Evolutionary conservation across 2,329 filamentous ascomycete genomes (phyloP), one percentile per base, ranked within the genome.

Genomic region (Sporothrix euskadiensis): DNA sequence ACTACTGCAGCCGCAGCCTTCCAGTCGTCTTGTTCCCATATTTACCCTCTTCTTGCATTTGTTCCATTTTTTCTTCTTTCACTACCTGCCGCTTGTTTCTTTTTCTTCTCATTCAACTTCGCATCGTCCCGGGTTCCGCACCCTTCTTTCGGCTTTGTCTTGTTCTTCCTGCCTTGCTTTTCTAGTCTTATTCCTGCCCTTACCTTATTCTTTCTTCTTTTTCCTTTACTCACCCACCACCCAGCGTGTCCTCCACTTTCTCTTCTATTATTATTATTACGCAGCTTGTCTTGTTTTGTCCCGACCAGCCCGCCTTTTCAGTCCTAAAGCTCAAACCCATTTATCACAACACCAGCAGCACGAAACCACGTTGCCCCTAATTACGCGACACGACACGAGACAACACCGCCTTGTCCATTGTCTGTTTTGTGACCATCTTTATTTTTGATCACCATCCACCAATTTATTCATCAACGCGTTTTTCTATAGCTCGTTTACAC

Each of bases 331-430:
- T 12, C 52, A 57, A 41, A 61, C 32, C 6, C 57, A 26, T 56
- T 73, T 66, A 61, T 66, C 57, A 52, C 71, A 73, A 54, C 56
- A 63, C 35, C 63, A 41, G 44, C 71, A 73, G 70, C 56, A 49
- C 61, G 52, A 65, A 69, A 61, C 35, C 41, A 52, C 69, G 56
- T 63, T 71, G 69, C 56, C 39, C 41, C 52, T 69, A 44, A 68
- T 69, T 49, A 70, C 72, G 72, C 72, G 72, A 70, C 68, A 73
- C 72, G 66, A 73, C 32, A 44, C 59, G 19, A 56, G 61, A 73
- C 63, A 54, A 26, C 35, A 54, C 26, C 41, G 44, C 30, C 19
- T 22, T 32, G 12, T 26, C 26, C 16, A 30, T 56, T 71, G 14
- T n/a, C 70, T 30, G 44, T 32, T 26, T 22, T 7, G 6, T 47